These are phyloP conservation scores for Diddensiella transvaalensis DNA, from an alignment of 805 yeast species.

Conservation along the genomic window DNA sequence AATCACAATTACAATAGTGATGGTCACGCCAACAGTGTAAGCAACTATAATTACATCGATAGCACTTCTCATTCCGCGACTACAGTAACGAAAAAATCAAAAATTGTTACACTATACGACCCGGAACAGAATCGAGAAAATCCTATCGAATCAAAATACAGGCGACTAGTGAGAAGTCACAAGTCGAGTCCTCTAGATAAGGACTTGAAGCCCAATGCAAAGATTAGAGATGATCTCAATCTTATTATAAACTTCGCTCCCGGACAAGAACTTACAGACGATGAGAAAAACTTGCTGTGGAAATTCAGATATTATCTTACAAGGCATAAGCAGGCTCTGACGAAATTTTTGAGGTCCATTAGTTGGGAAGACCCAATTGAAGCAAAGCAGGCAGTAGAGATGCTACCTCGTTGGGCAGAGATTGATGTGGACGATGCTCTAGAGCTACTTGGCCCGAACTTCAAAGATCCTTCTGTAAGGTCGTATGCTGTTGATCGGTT, in stretches of 20 bases:
- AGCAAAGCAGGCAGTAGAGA: slow-evolving; percentile 69
- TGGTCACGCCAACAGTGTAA: slow-evolving; percentile 2
- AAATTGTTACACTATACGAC: slow-evolving; percentile 48
- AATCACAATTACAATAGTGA: background rate
- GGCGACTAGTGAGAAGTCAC: slow-evolving; percentile 79
- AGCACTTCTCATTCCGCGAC: background rate
- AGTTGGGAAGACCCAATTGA: slow-evolving; percentile 86
- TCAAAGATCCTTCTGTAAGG: slow-evolving; percentile 68
- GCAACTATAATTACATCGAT: background rate
- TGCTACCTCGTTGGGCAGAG: slow-evolving; percentile 66
- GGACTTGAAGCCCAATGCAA: slow-evolving; percentile 85
- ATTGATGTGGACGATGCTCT: slow-evolving; percentile 81
- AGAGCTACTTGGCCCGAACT: slow-evolving; percentile 77
- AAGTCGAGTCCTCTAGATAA: slow-evolving; percentile 72
- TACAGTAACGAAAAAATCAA: background rate
- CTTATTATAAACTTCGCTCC: slow-evolving; percentile 74
- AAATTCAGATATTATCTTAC: slow-evolving; percentile 78
- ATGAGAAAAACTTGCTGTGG: slow-evolving; percentile 87
- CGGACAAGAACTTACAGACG: slow-evolving; percentile 72
- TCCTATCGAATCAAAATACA: slow-evolving; percentile 84
- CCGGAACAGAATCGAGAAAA: slow-evolving; percentile 68
- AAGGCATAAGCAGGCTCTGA: slow-evolving; percentile 62
- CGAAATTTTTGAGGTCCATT: slow-evolving; percentile 81
- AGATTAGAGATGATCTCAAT: slow-evolving; percentile 67
- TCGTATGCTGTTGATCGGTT: slow-evolving; percentile 86